Percentiles rank a stretch among this genome's conserved stretches.
Evolutionary conservation across 805 yeast genomes (phyloP).

Genomic region (Candida saitoana): DNA sequence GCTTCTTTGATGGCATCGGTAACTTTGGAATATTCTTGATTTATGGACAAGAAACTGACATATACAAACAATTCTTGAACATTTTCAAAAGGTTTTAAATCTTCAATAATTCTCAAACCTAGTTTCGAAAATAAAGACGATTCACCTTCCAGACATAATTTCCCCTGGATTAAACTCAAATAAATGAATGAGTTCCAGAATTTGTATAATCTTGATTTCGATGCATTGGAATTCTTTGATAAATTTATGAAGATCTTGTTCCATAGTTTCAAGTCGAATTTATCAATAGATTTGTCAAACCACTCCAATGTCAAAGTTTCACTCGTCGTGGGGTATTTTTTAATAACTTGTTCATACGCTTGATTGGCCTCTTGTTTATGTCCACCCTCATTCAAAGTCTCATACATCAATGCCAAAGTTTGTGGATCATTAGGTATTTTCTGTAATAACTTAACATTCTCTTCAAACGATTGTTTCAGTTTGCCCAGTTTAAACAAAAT

Average conservation of each 20-base stretch:
- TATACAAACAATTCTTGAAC: conserved; percentile 67
- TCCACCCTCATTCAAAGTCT: conserved; percentile 40
- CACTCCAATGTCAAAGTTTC: conserved; percentile 45
- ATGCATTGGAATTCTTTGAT: conserved; percentile 21
- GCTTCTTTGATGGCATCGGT: conserved; percentile 10
- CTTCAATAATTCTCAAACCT: conserved; percentile 54
- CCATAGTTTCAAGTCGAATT: conserved; percentile 46
- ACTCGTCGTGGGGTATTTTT: conserved; percentile 48
- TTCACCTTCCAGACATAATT: conserved; percentile 35
- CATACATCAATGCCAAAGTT: conserved; percentile 46
- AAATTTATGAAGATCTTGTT: conserved; percentile 49
- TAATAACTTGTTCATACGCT: conserved; percentile 55
- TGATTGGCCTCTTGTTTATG: conserved; percentile 36
- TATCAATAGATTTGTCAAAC: conserved; percentile 51
- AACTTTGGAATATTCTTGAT: conserved; percentile 30
- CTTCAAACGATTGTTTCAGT: conserved; percentile 27
- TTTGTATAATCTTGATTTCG: conserved; percentile 28
- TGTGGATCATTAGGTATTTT: conserved; percentile 52
- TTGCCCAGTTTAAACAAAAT: conserved; percentile 31
- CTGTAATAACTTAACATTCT: conserved; percentile 22
- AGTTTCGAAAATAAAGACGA: conserved; percentile 52
- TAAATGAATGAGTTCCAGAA: conserved; percentile 57
- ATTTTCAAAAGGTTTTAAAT: conserved; percentile 46
- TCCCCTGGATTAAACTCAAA: conserved; percentile 36
- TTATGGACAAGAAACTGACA: conserved; percentile 44